A percentile compares a stretch with the other conserved stretches of the same genome.
phyloP scores from a whole-genome alignment of 352 stramenopile genomes.

The Pythium coloratum region DNA sequence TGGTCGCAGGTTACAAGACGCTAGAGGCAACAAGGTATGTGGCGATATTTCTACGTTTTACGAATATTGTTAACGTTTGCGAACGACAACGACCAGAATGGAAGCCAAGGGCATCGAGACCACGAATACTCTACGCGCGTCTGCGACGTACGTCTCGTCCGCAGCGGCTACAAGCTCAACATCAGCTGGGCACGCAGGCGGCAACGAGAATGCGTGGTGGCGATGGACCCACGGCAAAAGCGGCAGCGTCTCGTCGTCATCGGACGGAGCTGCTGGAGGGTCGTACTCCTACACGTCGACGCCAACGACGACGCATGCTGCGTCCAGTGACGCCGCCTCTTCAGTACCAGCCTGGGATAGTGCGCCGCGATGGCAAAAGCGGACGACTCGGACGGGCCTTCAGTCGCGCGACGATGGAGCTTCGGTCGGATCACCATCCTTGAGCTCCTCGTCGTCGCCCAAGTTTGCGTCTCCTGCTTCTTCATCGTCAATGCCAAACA shows the following conservation, averaged over 20 bases:
- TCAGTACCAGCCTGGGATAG: slow-evolving; percentile 33
- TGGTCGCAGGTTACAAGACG: neutral
- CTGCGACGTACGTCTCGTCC: neutral
- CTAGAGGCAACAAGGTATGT: neutral
- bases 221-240: slow-evolving; percentile 77
- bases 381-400: slow-evolving; percentile 27
- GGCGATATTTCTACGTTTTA: neutral
- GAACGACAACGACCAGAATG: neutral
- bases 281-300: slow-evolving; percentile 21
- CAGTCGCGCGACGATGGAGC: slow-evolving; percentile 8
- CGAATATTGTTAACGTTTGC: neutral
- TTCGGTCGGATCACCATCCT: neutral
- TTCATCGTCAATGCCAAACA: slow-evolving; percentile 7
- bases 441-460: slow-evolving; percentile 12
- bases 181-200: neutral
- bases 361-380: slow-evolving; percentile 48
- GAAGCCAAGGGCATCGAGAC: neutral
- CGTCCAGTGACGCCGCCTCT: neutral
- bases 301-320: neutral
- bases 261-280: slow-evolving; percentile 17
- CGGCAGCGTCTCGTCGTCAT: slow-evolving; percentile 61
- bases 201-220: slow-evolving; percentile 56
- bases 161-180: neutral
- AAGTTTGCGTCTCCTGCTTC: slow-evolving; percentile 13
- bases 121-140: neutral